These are phyloP conservation scores for Onygenales sp. DNA, from an alignment of 2,329 filamentous ascomycete genomes.

Conservation along the genomic window DNA sequence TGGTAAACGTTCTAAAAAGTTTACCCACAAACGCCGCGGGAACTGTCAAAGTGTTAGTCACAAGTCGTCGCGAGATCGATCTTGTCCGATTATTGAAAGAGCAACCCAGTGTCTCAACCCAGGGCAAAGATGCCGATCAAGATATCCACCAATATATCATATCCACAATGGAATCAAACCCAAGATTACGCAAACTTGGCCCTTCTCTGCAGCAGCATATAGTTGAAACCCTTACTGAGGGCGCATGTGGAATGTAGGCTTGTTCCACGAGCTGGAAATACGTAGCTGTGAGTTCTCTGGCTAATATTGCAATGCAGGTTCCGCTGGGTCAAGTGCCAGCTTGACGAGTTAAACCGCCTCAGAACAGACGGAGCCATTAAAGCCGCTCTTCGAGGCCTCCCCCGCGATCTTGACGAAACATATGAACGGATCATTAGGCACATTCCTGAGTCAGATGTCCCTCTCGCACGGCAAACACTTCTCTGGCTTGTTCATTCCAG, in stretches of 20 bases:
- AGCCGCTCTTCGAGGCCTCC: neutral
- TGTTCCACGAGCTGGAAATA: neutral
- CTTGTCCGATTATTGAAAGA: conserved; percentile 1
- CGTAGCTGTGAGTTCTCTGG: neutral
- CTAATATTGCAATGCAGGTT: neutral
- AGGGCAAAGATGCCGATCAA: neutral
- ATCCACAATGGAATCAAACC: neutral
- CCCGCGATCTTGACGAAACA: conserved; percentile 2
- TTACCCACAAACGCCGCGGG: neutral
- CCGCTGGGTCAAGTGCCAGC: conserved; percentile 5
- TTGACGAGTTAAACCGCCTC: conserved; percentile 2
- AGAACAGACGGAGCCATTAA: conserved; percentile 3
- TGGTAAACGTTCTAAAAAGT: neutral
- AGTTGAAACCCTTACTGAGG: conserved; percentile 1
- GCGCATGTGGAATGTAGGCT: conserved; percentile 3
- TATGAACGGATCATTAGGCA: conserved; percentile 3
- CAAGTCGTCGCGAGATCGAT: conserved; percentile 2
- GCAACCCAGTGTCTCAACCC: neutral
- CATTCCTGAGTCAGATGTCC: neutral
- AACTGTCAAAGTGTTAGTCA: neutral
- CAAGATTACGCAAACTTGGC: neutral
- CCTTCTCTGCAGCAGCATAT: neutral
- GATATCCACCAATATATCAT: conserved; percentile 1
- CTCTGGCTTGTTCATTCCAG: conserved; percentile 4
- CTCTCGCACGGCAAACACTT: conserved; percentile 1